A percentile compares a stretch with the other conserved stretches of the same genome.
Conservation (phyloP, 805 yeast genomes). For the Nematodospora valgi region DNA sequence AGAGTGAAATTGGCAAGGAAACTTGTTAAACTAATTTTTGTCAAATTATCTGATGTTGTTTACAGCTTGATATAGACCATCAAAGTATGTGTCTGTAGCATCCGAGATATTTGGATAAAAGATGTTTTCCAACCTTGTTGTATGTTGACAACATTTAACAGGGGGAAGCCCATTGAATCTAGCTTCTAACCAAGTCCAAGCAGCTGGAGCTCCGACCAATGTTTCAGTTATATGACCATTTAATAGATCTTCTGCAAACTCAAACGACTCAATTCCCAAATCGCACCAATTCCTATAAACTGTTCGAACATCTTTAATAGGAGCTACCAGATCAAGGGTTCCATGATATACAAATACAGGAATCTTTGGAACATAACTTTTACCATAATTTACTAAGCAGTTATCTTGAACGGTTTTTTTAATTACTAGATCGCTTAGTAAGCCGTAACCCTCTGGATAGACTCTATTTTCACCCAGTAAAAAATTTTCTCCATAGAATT, state of each 20-base stretch:
- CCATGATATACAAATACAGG: slow-evolving; percentile 23
- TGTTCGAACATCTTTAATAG: slow-evolving; percentile 16
- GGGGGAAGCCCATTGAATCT: slow-evolving; percentile 37
- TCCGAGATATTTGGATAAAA: slow-evolving; percentile 23
- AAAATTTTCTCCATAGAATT: slow-evolving; percentile 8
- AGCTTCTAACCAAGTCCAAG: slow-evolving; percentile 17
- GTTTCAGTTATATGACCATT: slow-evolving; percentile 26
- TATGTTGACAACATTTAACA: slow-evolving; percentile 46
- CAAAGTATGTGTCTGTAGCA: slow-evolving; percentile 1
- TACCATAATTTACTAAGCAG: slow-evolving; percentile 18
- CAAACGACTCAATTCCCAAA: slow-evolving; percentile 23
- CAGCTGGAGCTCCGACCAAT: slow-evolving; percentile 21
- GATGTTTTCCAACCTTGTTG: slow-evolving; percentile 50
- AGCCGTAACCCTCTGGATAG: slow-evolving; percentile 15
- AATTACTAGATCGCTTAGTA: slow-evolving; percentile 13
- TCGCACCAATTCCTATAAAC: slow-evolving; percentile 26
- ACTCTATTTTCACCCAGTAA: slow-evolving; percentile 13
- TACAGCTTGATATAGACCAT: slow-evolving; percentile 1
- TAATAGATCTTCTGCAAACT: slow-evolving; percentile 22
- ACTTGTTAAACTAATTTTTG: no score
- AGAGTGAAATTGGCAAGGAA: no score
- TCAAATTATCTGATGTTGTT: no score
- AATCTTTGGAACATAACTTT: slow-evolving; percentile 15
- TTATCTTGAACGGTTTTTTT: slow-evolving; percentile 16
- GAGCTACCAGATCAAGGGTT: slow-evolving; percentile 17